These are phyloP conservation scores for Linanthus parryae DNA, from an alignment of 148 eudicot genomes.

Conservation along the genomic window DNA sequence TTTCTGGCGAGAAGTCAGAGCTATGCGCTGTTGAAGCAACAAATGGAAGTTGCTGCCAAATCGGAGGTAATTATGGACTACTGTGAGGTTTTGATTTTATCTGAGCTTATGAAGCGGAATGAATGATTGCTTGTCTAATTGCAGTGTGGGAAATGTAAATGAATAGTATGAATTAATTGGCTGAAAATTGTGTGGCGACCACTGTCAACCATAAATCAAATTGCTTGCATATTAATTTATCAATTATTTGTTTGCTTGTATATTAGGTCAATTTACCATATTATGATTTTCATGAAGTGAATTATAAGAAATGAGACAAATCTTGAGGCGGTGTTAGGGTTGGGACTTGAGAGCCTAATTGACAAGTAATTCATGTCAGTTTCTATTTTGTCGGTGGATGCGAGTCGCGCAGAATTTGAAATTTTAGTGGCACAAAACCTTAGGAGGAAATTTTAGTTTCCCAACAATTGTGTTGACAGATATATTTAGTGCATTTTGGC, in stretches of 20 bases:
- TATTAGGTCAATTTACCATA: neutral
- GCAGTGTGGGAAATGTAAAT: neutral
- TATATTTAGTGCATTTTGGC: too few relatives aligned
- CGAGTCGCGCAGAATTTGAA: too few relatives aligned
- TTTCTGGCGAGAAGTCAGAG: conserved; percentile 53
- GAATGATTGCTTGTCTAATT: neutral
- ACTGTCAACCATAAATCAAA: neutral
- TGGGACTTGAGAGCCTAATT: neutral
- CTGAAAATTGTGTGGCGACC: neutral
- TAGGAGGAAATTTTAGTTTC: too few relatives aligned
- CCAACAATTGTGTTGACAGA: too few relatives aligned
- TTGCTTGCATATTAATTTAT: neutral
- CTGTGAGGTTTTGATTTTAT: neutral
- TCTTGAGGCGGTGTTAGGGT: neutral
- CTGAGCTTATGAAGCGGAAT: neutral
- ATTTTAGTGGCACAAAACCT: too few relatives aligned
- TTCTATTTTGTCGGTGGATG: too few relatives aligned
- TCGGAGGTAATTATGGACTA: too few relatives aligned
- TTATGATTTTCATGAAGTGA: neutral
- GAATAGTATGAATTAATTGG: neutral
- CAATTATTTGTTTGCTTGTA: neutral
- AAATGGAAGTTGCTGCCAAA: conserved; percentile 93
- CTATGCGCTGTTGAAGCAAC: conserved; percentile 82
- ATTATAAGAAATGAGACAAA: neutral
- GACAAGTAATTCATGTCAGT: too few relatives aligned